Percentiles rank a stretch among this genome's conserved stretches.
Evolutionary conservation across 2,329 filamentous ascomycete species (phyloP).

Genomic region (Diaporthe citriasiana): DNA sequence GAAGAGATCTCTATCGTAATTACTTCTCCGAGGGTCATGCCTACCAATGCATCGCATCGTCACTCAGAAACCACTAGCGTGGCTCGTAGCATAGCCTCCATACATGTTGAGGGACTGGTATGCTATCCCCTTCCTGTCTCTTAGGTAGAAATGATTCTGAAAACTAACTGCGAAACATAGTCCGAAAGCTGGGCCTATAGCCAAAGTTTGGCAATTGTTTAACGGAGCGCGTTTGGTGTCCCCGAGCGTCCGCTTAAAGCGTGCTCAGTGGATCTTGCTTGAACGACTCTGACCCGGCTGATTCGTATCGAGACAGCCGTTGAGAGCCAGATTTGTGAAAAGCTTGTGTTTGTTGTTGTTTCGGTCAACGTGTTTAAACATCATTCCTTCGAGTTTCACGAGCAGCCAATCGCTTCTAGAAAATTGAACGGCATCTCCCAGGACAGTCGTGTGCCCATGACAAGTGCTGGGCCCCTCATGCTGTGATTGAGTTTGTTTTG

Average conservation of each 20-base stretch:
- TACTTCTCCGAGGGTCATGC: not conserved
- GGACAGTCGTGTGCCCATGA: too few species aligned
- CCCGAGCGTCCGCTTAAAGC: too few species aligned
- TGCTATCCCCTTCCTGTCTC: not conserved
- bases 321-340: not conserved
- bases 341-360: not conserved
- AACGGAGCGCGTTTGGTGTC: too few species aligned
- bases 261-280: not conserved
- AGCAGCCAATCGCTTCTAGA: slow-evolving; percentile 5
- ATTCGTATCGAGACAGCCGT: not conserved
- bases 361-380: not conserved
- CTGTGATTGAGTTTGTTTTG: not conserved
- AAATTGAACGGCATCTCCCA: not conserved
- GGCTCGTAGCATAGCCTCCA: not conserved
- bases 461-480: not conserved
- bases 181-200: not conserved
- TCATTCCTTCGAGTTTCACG: not conserved
- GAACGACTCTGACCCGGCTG: not conserved
- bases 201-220: not conserved
- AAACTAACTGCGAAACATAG: not conserved
- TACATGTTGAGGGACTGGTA: not conserved
- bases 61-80: not conserved
- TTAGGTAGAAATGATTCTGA: not conserved
- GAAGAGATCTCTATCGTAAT: not conserved
- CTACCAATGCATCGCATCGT: not conserved